Evolutionary conservation across 495 filamentous ascomycete species (phyloP), one percentile per base, ranked within the genome.

Genomic region (Neurospora cerealis): DNA sequence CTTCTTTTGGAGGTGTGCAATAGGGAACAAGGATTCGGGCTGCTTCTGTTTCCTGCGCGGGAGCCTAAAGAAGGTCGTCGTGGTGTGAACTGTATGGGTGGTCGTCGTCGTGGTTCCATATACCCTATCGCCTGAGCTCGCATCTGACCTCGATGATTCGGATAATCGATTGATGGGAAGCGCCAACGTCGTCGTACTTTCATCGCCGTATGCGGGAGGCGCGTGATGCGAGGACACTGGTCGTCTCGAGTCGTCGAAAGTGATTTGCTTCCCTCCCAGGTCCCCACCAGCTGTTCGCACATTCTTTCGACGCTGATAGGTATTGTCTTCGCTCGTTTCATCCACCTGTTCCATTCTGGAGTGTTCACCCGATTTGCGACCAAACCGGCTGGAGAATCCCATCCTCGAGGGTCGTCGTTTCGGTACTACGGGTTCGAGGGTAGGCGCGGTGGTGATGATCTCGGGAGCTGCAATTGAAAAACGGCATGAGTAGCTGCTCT

Each of bases 371-470:
- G 85, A 83, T 66, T 80, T 79, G 73, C 85, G 83, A 36, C 54
- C 54, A 75, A 86, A 73, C 54, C 83, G 83, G 15, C 80, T 77
- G 28, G 84, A 81, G 42, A 89, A 79, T 72, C 82, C 85, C 71
- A 89, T 79, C 41, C 85, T 83, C 72, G 83, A 81, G 48, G 87
- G 84, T 76, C 87, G 88, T 80, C 89, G 91, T 11, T 82, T 80
- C 13, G 83, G 77, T 17, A 66, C 78, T 28, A 78, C 75, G 17
- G 85, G 83, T 69, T 95, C 88, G 73, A 91, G 87, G 1, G 94
- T 95, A 8, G 96, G 96, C 36, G 95, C 92, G 15, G 96, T 99
- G 32, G 91, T 97, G 79, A 98, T 95, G 79, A 99, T 99, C 69
- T 91, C 89, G 24, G 95, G 95, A 54, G 95, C 93, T 93, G 79